phyloP scores from a whole-genome alignment of 805 yeast genomes.

The Saturnispora silvae region DNA sequence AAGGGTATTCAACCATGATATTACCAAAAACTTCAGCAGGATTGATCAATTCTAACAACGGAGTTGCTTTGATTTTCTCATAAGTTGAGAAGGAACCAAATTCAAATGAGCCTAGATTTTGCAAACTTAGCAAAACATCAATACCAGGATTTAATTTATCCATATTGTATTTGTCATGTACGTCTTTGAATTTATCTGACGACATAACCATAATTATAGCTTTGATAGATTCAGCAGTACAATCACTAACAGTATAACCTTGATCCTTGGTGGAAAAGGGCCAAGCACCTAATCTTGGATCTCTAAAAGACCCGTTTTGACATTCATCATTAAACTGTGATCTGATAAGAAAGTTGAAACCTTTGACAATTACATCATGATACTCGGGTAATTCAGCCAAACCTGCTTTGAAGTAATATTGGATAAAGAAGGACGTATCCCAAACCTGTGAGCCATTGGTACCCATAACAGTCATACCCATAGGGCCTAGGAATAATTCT shows the following conservation, averaged over 20 bases:
- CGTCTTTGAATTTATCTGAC: conserved; percentile 39
- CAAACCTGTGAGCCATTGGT: conserved; percentile 97
- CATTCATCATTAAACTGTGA: conserved; percentile 83
- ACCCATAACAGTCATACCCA: conserved; percentile 91
- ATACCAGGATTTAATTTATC: conserved; percentile 54
- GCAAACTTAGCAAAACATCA: conserved; percentile 66
- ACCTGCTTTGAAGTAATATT: conserved; percentile 71
- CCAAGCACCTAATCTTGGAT: conserved; percentile 82
- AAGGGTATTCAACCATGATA: conserved; percentile 97
- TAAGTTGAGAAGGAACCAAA: conserved; percentile 90
- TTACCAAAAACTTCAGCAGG: conserved; percentile 98
- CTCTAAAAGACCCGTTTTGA: conserved; percentile 69
- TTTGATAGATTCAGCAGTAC: conserved; percentile 92
- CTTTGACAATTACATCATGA: conserved; percentile 49
- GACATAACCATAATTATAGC: conserved; percentile 87
- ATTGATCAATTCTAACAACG: conserved; percentile 63
- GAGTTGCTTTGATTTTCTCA: conserved; percentile 76
- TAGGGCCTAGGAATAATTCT: conserved; percentile 71
- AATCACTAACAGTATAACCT: conserved; percentile 94
- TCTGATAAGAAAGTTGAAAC: conserved; percentile 61
- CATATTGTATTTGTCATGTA: conserved; percentile 32
- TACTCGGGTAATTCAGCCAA: conserved; percentile 60
- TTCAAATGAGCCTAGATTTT: conserved; percentile 69
- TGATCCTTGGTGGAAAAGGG: conserved; percentile 93
- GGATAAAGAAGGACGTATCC: conserved; percentile 91